These are phyloP conservation scores for Pseudomassariella vexata DNA, from an alignment of 2,329 filamentous ascomycete genomes.

Conservation along the genomic window DNA sequence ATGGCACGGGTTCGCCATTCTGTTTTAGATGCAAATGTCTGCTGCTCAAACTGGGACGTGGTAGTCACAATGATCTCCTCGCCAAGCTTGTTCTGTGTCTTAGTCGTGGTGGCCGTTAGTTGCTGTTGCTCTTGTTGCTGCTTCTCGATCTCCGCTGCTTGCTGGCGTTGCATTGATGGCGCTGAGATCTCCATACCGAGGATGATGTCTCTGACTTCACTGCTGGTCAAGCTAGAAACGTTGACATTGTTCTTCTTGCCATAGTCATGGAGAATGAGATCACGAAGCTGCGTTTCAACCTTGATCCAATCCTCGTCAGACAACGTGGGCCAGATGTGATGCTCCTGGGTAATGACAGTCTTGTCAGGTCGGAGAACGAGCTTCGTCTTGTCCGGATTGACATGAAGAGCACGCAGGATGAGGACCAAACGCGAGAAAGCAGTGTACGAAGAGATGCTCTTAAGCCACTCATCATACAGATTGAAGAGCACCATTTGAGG, in stretches of 20 bases:
- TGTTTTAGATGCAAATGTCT: conserved; percentile 96
- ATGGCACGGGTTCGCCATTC: conserved; percentile 97
- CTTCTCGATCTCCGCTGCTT: conserved; percentile 98
- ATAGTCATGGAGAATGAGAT: conserved; percentile 96
- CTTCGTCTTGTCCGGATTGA: conserved; percentile 98
- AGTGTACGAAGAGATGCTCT: conserved; percentile 97
- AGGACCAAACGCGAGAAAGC: conserved; percentile 93
- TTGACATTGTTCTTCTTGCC: conserved; percentile 99
- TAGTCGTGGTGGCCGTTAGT: conserved; percentile 93
- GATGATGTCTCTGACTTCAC: conserved; percentile 97
- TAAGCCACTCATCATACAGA: conserved; percentile 96
- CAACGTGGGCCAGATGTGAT: conserved; percentile 96
- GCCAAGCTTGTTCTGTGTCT: conserved; percentile 93
- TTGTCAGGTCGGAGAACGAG: conserved; percentile 91
- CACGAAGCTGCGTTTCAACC: conserved; percentile 93
- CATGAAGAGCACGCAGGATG: conserved; percentile 89
- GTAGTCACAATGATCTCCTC: conserved; percentile 98
- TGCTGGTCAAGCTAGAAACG: conserved; percentile 90
- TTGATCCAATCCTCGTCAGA: conserved; percentile 98
- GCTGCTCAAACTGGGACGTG: conserved; percentile 95
- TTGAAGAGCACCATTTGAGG: conserved; percentile 99
- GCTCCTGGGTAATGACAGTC: conserved; percentile 95
- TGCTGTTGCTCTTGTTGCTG: conserved; percentile 96
- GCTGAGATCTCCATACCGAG: conserved; percentile 99
- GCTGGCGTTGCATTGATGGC: conserved; percentile 95